Evolutionary conservation across 306 rosid genomes (phyloP).

Genomic region (Casuarina cunninghamiana): DNA sequence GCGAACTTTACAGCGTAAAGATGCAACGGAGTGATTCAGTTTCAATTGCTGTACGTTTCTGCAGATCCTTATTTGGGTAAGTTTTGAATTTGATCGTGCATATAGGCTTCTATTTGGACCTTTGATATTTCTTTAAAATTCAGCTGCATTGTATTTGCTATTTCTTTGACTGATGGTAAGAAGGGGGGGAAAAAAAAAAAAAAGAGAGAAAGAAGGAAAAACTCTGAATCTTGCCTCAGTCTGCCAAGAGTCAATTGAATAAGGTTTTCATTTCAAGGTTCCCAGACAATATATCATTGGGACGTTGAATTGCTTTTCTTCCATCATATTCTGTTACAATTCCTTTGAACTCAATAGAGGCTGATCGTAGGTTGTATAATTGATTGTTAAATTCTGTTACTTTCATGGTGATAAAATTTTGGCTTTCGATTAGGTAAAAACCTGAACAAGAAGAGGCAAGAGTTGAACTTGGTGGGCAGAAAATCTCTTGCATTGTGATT

Average conservation of each 20-base stretch:
- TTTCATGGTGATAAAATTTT: not conserved
- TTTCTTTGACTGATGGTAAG: slow-evolving; percentile 30
- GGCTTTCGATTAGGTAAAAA: slow-evolving; percentile 19
- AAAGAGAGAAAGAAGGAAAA: too few species aligned
- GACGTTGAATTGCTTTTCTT: too few species aligned
- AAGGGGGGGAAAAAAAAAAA: not conserved
- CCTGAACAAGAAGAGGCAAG: slow-evolving; percentile 13
- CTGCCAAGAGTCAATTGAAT: not conserved
- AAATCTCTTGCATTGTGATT: not conserved
- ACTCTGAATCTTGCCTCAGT: too few species aligned
- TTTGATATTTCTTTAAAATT: not conserved
- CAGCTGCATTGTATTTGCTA: not conserved
- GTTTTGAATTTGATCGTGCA: slow-evolving; percentile 14
- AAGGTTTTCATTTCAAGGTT: not conserved
- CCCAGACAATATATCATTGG: not conserved
- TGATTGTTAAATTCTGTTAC: not conserved
- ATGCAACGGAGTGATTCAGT: slow-evolving; percentile 15
- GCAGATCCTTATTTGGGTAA: slow-evolving; percentile 32
- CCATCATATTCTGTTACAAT: too few species aligned
- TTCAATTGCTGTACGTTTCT: slow-evolving; percentile 28
- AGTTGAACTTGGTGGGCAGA: slow-evolving; percentile 4
- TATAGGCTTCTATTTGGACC: not conserved
- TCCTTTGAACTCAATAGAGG: not conserved
- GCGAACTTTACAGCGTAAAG: not conserved
- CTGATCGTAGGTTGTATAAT: not conserved